phyloP scores from a whole-genome alignment of 305 asterid species.

The Fraxinus platypoda region DNA sequence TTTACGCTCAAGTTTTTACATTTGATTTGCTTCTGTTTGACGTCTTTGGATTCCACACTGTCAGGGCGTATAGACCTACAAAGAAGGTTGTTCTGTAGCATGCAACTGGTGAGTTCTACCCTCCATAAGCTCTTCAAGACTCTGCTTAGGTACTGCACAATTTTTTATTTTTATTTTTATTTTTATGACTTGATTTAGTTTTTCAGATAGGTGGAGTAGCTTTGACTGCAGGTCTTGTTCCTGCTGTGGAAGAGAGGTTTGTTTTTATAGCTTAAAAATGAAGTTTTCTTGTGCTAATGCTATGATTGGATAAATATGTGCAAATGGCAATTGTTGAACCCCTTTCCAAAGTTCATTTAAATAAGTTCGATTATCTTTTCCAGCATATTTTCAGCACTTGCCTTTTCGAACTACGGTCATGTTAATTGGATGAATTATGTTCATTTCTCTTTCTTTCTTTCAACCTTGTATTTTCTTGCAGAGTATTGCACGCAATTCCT shows the following conservation, averaged over 20 bases:
- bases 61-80: slow-evolving; percentile 90
- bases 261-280: slow-evolving; percentile 27
- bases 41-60: slow-evolving; percentile 20
- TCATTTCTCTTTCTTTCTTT: neutral
- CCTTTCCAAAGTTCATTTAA: slow-evolving; percentile 3
- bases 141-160: neutral
- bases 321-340: slow-evolving; percentile 7
- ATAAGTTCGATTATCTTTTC: slow-evolving; percentile 6
- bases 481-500: slow-evolving; percentile 96
- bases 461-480: slow-evolving; percentile 29
- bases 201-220: slow-evolving; percentile 92
- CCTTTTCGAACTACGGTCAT: slow-evolving; percentile 3
- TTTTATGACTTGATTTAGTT: slow-evolving; percentile 26
- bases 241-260: slow-evolving; percentile 98
- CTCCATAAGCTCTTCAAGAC: slow-evolving; percentile 16
- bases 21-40: slow-evolving; percentile 27
- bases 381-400: slow-evolving; percentile 4
- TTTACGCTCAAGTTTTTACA: slow-evolving; percentile 18
- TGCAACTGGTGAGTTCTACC: slow-evolving; percentile 69
- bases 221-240: slow-evolving; percentile 69
- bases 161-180: neutral
- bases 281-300: neutral
- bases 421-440: slow-evolving; percentile 7
- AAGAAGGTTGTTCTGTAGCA: slow-evolving; percentile 95
- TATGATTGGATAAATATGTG: neutral